phyloP scores from a whole-genome alignment of 345 rosid species.

The Acer campestre region DNA sequence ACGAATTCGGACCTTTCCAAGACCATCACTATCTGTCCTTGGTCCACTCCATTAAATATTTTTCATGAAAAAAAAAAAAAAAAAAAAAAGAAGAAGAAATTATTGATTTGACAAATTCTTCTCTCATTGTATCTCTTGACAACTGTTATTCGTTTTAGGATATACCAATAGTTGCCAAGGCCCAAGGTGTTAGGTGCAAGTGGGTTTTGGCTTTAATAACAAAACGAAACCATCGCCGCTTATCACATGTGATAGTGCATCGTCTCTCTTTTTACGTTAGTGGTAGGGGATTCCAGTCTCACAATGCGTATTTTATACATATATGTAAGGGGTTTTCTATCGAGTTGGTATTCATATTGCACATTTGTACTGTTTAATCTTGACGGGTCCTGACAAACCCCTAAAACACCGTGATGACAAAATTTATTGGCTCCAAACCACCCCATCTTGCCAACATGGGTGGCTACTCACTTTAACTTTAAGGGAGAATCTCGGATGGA shows the following conservation, averaged over 20 bases:
- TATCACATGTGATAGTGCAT: too few relatives aligned
- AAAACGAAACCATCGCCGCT: too few relatives aligned
- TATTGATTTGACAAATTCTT: constrained; percentile 22
- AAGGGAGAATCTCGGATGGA: neutral
- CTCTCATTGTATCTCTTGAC: neutral
- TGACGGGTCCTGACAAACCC: too few relatives aligned
- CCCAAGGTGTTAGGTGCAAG: neutral
- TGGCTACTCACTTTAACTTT: neutral
- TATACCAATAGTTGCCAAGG: neutral
- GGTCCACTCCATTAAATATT: constrained; percentile 19
- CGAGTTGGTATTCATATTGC: too few relatives aligned
- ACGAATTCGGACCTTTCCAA: neutral
- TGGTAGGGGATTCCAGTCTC: too few relatives aligned
- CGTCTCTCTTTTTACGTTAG: too few relatives aligned
- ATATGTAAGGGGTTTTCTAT: too few relatives aligned
- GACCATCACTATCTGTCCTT: neutral
- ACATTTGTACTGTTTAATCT: too few relatives aligned
- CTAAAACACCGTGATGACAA: too few relatives aligned
- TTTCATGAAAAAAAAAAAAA: neutral
- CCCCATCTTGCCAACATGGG: neutral
- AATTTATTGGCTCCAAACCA: neutral
- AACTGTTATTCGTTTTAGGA: neutral
- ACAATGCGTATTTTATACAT: too few relatives aligned
- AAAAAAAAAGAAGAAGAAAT: neutral
- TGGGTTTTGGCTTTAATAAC: too few relatives aligned